phyloP scores from a whole-genome alignment of 768 basidiomycete genomes.

The Mycena polygramma region DNA sequence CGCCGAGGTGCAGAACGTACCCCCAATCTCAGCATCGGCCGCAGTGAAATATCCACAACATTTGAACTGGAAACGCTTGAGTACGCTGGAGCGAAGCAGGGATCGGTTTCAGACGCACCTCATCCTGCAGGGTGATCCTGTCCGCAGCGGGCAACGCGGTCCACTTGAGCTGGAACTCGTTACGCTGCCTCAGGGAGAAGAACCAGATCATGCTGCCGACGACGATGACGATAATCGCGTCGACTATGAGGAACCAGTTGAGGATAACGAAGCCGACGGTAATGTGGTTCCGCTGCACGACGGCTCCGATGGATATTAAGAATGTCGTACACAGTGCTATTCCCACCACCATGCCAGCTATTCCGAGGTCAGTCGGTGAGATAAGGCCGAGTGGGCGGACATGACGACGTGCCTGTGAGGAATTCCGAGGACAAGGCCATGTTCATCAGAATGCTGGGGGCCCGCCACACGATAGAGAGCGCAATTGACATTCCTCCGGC shows the following conservation, averaged over 20 bases:
- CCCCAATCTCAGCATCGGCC: constrained; percentile 70
- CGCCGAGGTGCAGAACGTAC: constrained; percentile 63
- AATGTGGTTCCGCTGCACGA: constrained; percentile 78
- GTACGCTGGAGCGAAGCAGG: no score
- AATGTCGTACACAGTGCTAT: constrained; percentile 76
- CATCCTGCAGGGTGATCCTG: constrained; percentile 76
- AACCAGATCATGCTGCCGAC: constrained; percentile 87
- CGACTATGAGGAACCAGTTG: constrained; percentile 79
- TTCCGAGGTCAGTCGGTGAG: background rate
- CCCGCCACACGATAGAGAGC: constrained; percentile 80
- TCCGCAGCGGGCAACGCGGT: constrained; percentile 56
- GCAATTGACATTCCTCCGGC: constrained; percentile 75
- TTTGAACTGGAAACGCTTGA: constrained; percentile 62
- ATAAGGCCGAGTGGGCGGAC: constrained; percentile 9
- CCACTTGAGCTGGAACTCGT: constrained; percentile 76
- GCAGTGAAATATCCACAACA: constrained; percentile 92
- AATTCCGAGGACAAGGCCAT: constrained; percentile 72
- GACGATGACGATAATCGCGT: constrained; percentile 70
- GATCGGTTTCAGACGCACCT: constrained; percentile 57
- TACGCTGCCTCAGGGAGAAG: constrained; percentile 79
- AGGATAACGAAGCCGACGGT: constrained; percentile 79
- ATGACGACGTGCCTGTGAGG: constrained; percentile 65
- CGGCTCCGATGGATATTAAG: constrained; percentile 76
- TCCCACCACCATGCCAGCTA: constrained; percentile 82
- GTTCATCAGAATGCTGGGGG: constrained; percentile 78